Base-by-base conservation (phyloP, 2,329 filamentous ascomycete species). In the Xylaria sp. region DNA sequence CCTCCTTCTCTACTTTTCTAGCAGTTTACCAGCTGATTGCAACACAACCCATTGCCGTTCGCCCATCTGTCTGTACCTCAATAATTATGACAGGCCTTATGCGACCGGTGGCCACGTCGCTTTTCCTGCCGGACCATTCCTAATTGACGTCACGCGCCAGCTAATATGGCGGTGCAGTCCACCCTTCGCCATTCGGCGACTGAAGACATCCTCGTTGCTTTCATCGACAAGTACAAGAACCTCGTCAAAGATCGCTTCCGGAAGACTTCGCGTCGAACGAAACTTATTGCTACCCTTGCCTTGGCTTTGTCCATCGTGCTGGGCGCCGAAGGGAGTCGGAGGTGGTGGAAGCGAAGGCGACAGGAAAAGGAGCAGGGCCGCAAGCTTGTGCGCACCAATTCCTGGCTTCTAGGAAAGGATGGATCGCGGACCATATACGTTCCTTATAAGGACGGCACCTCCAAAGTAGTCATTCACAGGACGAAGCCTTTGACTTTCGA, bases 401-500 rank as follows among this genome's bases (percentile, higher is more conserved):
- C 95, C 36, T 97, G 94, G 75, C 84, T 98, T 69, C 89, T 92
- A 80, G 93, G 95, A 74, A 97, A 97, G 81, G 96, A 98, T 83
- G 96, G 96, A 56, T 95, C 93, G 55, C 87, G 96, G 62, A 97
- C 94, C 15, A 96, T 99, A 65, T 98, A 96, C 76, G 96, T 99
- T 31, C 94, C 95, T 1, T 96, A 97, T 80, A 93, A 93, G 79
- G 88, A 94, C 72, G 85, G 89, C 61, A 97, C 94, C 1, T 92
- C 94, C 72, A 97, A 96, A 79, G 95, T 99, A 54, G 91, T 92
- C 64, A 97, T 99, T 70, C 85, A 93, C 76, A 90, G 92, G 5
- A 99, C 94, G 31, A 97, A 97, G 77, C 88, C 90, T 22, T 91
- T 95, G 39, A 99, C 96, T 0, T 99, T 98, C 77, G 95, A 99